phyloP scores from a whole-genome alignment of 2,329 filamentous ascomycete species.

The Colletotrichum salicis region DNA sequence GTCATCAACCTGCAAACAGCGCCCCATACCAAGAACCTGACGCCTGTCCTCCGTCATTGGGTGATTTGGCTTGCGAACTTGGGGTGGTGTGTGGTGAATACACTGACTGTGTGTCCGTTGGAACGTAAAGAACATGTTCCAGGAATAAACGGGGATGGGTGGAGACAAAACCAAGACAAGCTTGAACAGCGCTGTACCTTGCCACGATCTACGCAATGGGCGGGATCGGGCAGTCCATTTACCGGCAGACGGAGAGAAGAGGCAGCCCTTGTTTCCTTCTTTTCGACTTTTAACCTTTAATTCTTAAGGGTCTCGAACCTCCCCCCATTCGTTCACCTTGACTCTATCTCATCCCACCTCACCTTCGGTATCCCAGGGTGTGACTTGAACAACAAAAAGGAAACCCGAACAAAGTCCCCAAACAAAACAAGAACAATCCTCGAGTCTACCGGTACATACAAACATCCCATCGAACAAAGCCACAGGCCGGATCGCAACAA shows the following conservation, averaged over 20 bases:
- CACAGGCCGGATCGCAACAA: background rate
- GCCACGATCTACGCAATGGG: constrained; percentile 29
- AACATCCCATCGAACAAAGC: too few relatives aligned
- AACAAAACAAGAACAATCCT: background rate
- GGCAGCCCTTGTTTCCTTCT: background rate
- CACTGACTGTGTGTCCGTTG: background rate
- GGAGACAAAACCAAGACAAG: background rate
- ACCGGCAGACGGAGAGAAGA: constrained; percentile 6
- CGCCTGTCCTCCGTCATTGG: constrained; percentile 13
- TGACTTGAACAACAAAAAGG: background rate
- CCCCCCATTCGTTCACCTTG: background rate
- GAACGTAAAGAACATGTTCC: background rate
- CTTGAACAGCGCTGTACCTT: constrained; percentile 4
- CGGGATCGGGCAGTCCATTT: constrained; percentile 26
- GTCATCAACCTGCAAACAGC: constrained; percentile 33
- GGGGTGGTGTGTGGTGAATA: background rate
- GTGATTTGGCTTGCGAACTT: background rate
- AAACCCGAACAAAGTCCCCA: background rate
- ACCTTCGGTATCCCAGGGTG: background rate
- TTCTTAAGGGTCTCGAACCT: constrained; percentile 20
- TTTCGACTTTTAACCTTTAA: background rate
- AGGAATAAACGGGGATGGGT: background rate
- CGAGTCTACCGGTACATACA: background rate
- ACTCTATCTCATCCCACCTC: background rate
- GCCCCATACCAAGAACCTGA: constrained; percentile 28